These are phyloP conservation scores for Borealophlyctis nickersoniae DNA, from an alignment of 192 early-diverging fungal species.

Conservation along the genomic window DNA sequence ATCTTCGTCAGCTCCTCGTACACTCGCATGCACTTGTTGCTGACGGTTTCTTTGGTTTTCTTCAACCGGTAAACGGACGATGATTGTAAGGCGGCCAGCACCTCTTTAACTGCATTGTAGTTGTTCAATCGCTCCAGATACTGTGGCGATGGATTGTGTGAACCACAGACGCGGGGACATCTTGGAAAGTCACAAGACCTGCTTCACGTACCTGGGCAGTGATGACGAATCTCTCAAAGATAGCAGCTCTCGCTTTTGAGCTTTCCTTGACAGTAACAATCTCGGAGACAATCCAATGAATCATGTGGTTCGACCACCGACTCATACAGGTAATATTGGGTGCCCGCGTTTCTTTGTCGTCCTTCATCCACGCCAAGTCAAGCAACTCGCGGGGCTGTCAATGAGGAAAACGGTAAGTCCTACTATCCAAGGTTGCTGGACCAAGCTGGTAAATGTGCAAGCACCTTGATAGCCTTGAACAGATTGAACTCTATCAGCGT, in stretches of 20 bases:
- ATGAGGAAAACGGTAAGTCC: too few species aligned
- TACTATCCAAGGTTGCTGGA: background rate
- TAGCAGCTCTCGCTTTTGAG: slow-evolving; percentile 36
- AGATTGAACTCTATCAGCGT: slow-evolving; percentile 56
- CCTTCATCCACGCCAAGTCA: slow-evolving; percentile 57
- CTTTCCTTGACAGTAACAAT: slow-evolving; percentile 49
- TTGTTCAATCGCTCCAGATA: slow-evolving; percentile 49
- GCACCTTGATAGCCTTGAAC: slow-evolving; percentile 47
- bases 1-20: slow-evolving; percentile 46
- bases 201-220: slow-evolving; percentile 40
- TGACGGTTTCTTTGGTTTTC: slow-evolving; percentile 49
- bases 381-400: slow-evolving; percentile 48
- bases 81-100: slow-evolving; percentile 53
- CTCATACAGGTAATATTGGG: slow-evolving; percentile 54
- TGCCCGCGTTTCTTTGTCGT: slow-evolving; percentile 50
- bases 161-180: too few species aligned
- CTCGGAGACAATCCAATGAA: slow-evolving; percentile 55
- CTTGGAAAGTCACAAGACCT: too few species aligned
- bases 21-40: slow-evolving; percentile 41
- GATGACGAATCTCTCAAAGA: slow-evolving; percentile 44
- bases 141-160: slow-evolving; percentile 10
- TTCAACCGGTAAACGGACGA: slow-evolving; percentile 53
- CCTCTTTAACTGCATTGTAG: slow-evolving; percentile 58
- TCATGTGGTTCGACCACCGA: slow-evolving; percentile 57
- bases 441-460: background rate